Evolutionary conservation across 2,329 filamentous ascomycete genomes (phyloP).

Genomic region (Apiospora malaysiana): DNA sequence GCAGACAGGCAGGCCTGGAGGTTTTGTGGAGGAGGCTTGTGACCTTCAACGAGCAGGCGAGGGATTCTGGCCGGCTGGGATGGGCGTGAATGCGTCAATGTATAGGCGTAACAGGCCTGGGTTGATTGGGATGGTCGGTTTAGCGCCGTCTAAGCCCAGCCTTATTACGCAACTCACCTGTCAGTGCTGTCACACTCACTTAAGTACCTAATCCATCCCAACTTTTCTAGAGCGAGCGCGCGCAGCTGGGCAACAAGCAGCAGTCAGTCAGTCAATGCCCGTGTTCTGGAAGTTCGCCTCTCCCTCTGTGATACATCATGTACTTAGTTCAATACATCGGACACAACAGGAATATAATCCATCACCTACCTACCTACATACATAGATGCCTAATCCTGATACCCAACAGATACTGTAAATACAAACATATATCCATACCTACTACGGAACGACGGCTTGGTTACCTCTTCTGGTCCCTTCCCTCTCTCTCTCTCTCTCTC

Average conservation of each 20-base stretch:
- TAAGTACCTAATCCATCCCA: constrained; percentile 6
- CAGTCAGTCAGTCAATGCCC: neutral
- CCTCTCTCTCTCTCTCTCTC: neutral
- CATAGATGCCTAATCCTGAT: neutral
- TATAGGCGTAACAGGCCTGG: no score
- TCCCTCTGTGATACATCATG: neutral
- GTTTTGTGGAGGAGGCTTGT: constrained; percentile 9
- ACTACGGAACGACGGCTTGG: neutral
- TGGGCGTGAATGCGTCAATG: no score
- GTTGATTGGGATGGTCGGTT: neutral
- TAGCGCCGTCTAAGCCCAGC: constrained; percentile 14
- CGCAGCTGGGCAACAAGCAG: neutral
- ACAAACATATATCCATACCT: neutral
- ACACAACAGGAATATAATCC: neutral
- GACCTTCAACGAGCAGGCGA: neutral
- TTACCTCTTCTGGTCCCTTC: neutral
- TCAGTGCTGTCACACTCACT: constrained; percentile 2
- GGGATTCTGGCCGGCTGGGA: neutral
- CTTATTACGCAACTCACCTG: constrained; percentile 9
- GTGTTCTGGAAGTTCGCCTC: constrained; percentile 11
- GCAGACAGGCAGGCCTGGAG: no score
- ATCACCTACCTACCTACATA: no score
- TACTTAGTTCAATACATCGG: no score
- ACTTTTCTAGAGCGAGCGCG: neutral
- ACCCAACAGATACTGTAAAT: neutral